Conservation (phyloP, 2,329 filamentous ascomycete genomes). For the Venturia effusa region DNA sequence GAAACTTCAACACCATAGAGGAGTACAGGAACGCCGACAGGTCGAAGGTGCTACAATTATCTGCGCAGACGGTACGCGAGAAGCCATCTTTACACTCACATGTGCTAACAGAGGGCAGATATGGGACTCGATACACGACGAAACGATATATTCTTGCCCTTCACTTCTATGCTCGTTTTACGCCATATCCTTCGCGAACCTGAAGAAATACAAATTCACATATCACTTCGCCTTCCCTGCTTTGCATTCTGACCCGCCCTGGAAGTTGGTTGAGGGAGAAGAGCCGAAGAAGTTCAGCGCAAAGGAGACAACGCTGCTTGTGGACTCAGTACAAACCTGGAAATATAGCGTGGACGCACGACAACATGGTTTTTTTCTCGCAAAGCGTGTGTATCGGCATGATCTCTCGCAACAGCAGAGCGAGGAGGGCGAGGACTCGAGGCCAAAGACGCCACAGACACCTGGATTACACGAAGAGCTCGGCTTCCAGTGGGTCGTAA, state of each 20-base stretch:
- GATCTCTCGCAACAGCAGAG: conserved; percentile 4
- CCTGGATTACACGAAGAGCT: conserved; percentile 39
- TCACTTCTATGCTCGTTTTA: conserved; percentile 84
- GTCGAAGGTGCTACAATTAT: conserved; percentile 61
- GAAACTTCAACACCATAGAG: conserved; percentile 92
- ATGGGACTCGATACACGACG: conserved; percentile 95
- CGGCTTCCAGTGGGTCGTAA: conserved; percentile 67
- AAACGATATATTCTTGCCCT: conserved; percentile 89
- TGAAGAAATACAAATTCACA: conserved; percentile 96
- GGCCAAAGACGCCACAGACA: conserved; percentile 40
- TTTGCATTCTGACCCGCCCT: conserved; percentile 76
- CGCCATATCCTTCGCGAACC: conserved; percentile 82
- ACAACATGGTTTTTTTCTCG: conserved; percentile 94
- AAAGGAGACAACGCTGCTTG: conserved; percentile 65
- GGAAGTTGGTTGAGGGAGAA: conserved; percentile 47
- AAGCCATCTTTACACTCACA: conserved; percentile 9
- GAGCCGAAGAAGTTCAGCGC: conserved; percentile 41
- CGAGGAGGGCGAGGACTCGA: conserved; percentile 22
- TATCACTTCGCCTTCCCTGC: conserved; percentile 98
- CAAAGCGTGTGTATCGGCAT: conserved; percentile 50
- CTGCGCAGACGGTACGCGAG: conserved; percentile 63
- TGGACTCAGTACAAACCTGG: conserved; percentile 81
- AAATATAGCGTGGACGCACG: conserved; percentile 68
- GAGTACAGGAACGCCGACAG: conserved; percentile 84
- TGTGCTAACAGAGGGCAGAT: conserved; percentile 46